Base-by-base conservation (phyloP, 257 asterid species). In the Petunia secreta region DNA sequence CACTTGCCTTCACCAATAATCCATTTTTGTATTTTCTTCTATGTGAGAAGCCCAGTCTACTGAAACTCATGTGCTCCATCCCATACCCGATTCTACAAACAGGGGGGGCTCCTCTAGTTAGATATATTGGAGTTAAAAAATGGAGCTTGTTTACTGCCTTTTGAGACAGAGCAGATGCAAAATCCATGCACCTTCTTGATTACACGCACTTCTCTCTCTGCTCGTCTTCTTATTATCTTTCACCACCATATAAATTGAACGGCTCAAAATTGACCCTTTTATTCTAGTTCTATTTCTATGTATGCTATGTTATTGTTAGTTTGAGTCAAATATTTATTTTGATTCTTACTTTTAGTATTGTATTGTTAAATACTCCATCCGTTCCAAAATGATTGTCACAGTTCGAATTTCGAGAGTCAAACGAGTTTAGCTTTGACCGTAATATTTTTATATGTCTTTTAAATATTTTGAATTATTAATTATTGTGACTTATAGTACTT, bases 181-280 rank as follows among this genome's bases (percentile, higher is more conserved):
- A 90, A 86, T 84, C 89, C 92, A 84, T 78, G 83, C 91, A 87
- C 87, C 79, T 79, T 88, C 79, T 46, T 80, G 83, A 64, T 85
- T 77, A 80, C 91, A 71, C 41, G 44, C 16, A 80, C 25, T 25
- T 25, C 25, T 25, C 25, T 25, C 25, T 82, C 39, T 46, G 36
- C 40, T 53, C 41, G 10, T 79, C 25, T 25, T 25, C 25, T 25
- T 25, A 37, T 75, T 8, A n/a, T 73, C 78, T 44, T 44, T 71
- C 2, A 71, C 59, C 55, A 16, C 0, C 3, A 75, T 75, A 75
- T 75, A 55, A 71, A 48, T 48, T 25, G 43, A 62, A 50, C 46
- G 60, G 77, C 77, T 48, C 59, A 71, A 25, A 52, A 2, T 52
- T 52, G 14, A 52, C 57, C 25, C 25, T 25, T 25, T 25, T 25